Evolutionary conservation across 495 filamentous ascomycete species (phyloP), one percentile per base, ranked within the genome.

Genomic region (Xylaria scruposa): DNA sequence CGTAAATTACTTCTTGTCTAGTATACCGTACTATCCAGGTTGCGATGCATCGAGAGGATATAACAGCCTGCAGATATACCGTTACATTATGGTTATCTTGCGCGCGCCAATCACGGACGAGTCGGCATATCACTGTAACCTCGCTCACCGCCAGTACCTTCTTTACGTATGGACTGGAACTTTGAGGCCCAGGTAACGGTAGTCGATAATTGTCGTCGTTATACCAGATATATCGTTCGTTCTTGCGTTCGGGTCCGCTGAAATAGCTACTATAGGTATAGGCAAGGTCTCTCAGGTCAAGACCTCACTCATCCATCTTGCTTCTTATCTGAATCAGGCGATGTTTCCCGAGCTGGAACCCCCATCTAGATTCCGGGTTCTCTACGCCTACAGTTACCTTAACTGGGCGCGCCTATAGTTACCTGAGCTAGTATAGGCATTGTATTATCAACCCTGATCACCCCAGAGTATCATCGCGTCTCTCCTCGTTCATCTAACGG

Each of bases 191-290:
- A 29, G 29, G 59, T 36, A 24, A 62, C n/a, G 38, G 46, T 26
- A 53, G 9, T 31, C 17, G 0, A 51, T 67, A 53, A 17, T 53
- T 38, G 31, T 24, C 31, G 44, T 67, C 46, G 40, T n/a, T 53
- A 67, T 51, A 53, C 38, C 19, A 9, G 15, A 53, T 31, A 33
- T 26, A 53, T 67, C 38, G 13, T 53, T 67, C 46, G 63, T 67
- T 67, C 63, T 46, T 67, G 63, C 47, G 46, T 67, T 67, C 63
- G 21, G 47, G 63, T 67, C 63, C 29, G 46, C 63, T 44, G 21
- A 24, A 21, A 24, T 44, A 29, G 12, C 4, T 63, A 33, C 62
- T 42, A 42, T 46, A 64, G 7, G 13, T 33, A 38, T 33, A 19
- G 38, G 21, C 58, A 38, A 61, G 33, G n/a, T 24, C 58, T 7